Conservation (phyloP, 2,329 filamentous ascomycete genomes). For the Rhynchosporium secalis region DNA sequence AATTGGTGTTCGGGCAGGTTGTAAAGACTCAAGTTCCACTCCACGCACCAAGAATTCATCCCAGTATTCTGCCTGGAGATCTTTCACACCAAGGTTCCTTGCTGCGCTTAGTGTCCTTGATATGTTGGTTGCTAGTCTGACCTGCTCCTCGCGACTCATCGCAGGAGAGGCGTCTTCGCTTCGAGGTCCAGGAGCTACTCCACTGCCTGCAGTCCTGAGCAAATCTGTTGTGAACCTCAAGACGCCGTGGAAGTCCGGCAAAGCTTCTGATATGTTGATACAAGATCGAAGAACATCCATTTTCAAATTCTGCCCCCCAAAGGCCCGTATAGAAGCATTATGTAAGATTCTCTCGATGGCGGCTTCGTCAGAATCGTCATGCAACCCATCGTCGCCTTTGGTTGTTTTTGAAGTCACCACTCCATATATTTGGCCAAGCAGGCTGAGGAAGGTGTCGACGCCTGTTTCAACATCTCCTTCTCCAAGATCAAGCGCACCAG, state of each 20-base stretch:
- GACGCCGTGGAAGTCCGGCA: slow-evolving; percentile 91
- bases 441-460: slow-evolving; percentile 61
- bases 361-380: slow-evolving; percentile 52
- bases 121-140: slow-evolving; percentile 81
- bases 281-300: slow-evolving; percentile 85
- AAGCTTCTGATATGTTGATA: slow-evolving; percentile 88
- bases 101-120: slow-evolving; percentile 79
- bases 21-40: slow-evolving; percentile 66
- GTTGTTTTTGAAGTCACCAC: slow-evolving; percentile 46
- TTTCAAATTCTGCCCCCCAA: slow-evolving; percentile 79
- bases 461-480: slow-evolving; percentile 66
- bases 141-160: slow-evolving; percentile 79
- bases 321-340: slow-evolving; percentile 60
- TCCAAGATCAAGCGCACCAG: slow-evolving; percentile 59
- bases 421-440: slow-evolving; percentile 64
- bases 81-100: slow-evolving; percentile 67
- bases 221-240: slow-evolving; percentile 83
- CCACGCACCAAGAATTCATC: slow-evolving; percentile 89
- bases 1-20: slow-evolving; percentile 61
- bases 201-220: slow-evolving; percentile 77
- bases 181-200: slow-evolving; percentile 70
- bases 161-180: slow-evolving; percentile 68
- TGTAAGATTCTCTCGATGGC: slow-evolving; percentile 58
- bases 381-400: slow-evolving; percentile 12
- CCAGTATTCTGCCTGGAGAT: slow-evolving; percentile 86